Percentiles rank a stretch among this genome's conserved stretches.
phyloP scores from a whole-genome alignment of 2,329 filamentous ascomycete species.

The Fusarium pseudocircinatum region DNA sequence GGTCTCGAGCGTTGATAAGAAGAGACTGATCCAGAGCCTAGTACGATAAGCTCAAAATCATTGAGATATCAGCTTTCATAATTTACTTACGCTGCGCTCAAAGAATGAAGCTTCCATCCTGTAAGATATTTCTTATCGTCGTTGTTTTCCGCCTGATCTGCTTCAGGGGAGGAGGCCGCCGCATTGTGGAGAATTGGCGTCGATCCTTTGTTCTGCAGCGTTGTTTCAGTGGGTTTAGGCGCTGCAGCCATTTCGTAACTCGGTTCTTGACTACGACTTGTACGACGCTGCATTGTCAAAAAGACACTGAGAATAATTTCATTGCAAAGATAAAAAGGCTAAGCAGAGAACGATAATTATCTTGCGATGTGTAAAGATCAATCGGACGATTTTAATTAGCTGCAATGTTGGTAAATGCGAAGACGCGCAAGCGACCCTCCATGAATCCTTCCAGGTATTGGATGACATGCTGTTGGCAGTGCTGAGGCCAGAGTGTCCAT shows the following conservation, averaged over 20 bases:
- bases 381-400: neutral
- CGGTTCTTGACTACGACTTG: neutral
- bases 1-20: slow-evolving; percentile 2
- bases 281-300: neutral
- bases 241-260: neutral
- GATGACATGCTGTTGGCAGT: neutral
- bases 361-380: too few species aligned
- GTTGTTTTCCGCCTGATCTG: neutral
- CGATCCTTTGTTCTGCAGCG: neutral
- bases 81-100: neutral
- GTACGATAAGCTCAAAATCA: too few species aligned
- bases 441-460: neutral
- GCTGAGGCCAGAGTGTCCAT: neutral
- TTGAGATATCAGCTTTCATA: rapidly evolving
- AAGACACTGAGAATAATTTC: rapidly evolving
- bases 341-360: rapidly evolving
- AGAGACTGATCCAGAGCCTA: neutral
- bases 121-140: neutral
- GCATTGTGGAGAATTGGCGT: neutral
- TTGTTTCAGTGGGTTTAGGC: neutral
- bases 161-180: neutral
- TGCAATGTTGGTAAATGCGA: neutral
- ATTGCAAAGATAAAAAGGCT: rapidly evolving
- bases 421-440: neutral
- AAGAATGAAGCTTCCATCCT: neutral